Evolutionary conservation across 768 basidiomycete species (phyloP), one percentile per base, ranked within the genome.

Genomic region (Lactarius psammicola): DNA sequence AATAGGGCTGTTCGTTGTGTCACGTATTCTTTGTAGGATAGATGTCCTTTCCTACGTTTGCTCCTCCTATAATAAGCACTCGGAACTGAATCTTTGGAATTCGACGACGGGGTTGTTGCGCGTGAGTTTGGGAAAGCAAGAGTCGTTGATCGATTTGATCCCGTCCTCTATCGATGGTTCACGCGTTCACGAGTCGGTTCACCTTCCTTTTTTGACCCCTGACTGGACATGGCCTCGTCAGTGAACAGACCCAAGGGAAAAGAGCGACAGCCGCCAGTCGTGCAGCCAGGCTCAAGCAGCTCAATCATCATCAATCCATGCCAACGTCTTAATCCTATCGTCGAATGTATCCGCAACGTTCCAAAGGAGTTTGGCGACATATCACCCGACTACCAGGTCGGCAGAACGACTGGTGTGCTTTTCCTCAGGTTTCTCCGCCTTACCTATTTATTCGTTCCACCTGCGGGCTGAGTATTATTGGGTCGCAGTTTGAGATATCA

Each of bases 321-420:
- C 60, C 76, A 76, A 89, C 82, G 93, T 65, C 85, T 90, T 26
- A 98, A 98, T 74, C 91, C 92, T 0, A 80, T 98, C 23, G 83
- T 98, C 23, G 87, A 92, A 72, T 84, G 83, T 70, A 90, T 98
- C 61, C 84, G 88, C 67, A 92, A 93, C 76, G 90, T 97, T 2
- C 86, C 90, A 2, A 95, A 94, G 76, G 95, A 98, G 75, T 97
- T 93, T 71, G 92, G 92, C 0, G 95, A 98, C 73, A 95, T 98
- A 66, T 81, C 90, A 20, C 87, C 89, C 26, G 97, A 99, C 76
- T 99, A n/a, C n/a, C n/a, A n/a, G n/a, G n/a, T n/a, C n/a, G n/a
- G n/a, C n/a, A n/a, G n/a, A n/a, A n/a, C n/a, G n/a, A n/a, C n/a
- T n/a, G n/a, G 95, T 23, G 90, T 95, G 11, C 77, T 99, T 30